A percentile compares a stretch with the other conserved stretches of the same genome.
phyloP scores from a whole-genome alignment of 1,139 yeast genomes.

The Nematodospora anomalae region DNA sequence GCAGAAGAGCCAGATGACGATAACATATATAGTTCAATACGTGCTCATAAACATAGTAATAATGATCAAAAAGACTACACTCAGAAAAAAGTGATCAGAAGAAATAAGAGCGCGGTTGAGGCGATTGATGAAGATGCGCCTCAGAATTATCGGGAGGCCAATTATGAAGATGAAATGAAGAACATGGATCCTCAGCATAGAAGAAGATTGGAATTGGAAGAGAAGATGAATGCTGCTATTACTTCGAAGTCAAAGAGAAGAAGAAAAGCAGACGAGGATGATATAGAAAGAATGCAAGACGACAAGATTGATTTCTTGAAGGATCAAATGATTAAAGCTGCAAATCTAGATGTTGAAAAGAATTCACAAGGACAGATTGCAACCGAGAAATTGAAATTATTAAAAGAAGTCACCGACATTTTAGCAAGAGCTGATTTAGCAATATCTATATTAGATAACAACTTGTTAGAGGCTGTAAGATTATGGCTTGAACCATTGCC shows the following conservation, averaged over 20 bases:
- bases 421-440: slow-evolving; percentile 82
- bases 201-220: slow-evolving; percentile 78
- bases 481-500: slow-evolving; percentile 98
- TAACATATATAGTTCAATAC: slow-evolving; percentile 29
- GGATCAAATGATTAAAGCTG: slow-evolving; percentile 91
- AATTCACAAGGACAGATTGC: slow-evolving; percentile 78
- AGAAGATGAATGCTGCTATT: slow-evolving; percentile 73
- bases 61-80: slow-evolving; percentile 27
- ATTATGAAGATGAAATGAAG: slow-evolving; percentile 7
- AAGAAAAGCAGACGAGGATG: slow-evolving; percentile 79
- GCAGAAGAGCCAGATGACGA: slow-evolving; percentile 23
- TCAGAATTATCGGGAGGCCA: slow-evolving; percentile 4
- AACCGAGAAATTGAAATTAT: slow-evolving; percentile 76
- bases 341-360: slow-evolving; percentile 84
- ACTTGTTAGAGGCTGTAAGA: slow-evolving; percentile 87
- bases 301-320: slow-evolving; percentile 80
- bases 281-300: slow-evolving; percentile 92
- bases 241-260: slow-evolving; percentile 61
- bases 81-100: slow-evolving; percentile 42
- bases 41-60: slow-evolving; percentile 29
- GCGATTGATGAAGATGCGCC: slow-evolving; percentile 5
- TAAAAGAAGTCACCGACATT: slow-evolving; percentile 75
- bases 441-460: slow-evolving; percentile 91
- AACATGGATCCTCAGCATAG: slow-evolving; percentile 43
- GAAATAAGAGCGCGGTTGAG: slow-evolving; percentile 15